These are phyloP conservation scores for Coniella vitis DNA, from an alignment of 2,329 filamentous ascomycete species.

Conservation along the genomic window DNA sequence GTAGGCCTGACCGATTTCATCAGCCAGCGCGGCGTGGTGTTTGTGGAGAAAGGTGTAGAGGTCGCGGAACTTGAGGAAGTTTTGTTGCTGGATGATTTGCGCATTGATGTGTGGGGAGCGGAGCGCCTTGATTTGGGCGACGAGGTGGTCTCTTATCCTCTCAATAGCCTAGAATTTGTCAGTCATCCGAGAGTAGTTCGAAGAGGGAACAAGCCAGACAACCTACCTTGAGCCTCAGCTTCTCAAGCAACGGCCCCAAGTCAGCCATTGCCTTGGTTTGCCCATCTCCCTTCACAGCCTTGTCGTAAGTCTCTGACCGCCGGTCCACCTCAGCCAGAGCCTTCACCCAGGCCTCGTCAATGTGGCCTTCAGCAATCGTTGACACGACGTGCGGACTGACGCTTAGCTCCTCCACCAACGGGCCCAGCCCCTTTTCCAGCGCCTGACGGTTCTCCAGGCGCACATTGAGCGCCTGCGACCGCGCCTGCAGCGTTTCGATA, in stretches of 20 bases:
- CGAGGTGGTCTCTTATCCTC: slow-evolving; percentile 88
- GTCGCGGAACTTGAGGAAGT: slow-evolving; percentile 82
- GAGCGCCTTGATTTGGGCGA: slow-evolving; percentile 88
- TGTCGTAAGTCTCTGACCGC: slow-evolving; percentile 64
- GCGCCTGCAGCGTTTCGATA: slow-evolving; percentile 85
- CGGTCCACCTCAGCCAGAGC: slow-evolving; percentile 78
- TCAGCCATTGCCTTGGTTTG: slow-evolving; percentile 74
- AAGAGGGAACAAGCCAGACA: too few species aligned
- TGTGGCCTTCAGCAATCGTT: slow-evolving; percentile 79
- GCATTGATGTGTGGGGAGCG: slow-evolving; percentile 95
- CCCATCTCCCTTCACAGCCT: slow-evolving; percentile 52
- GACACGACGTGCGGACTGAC: slow-evolving; percentile 77
- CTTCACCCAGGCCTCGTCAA: slow-evolving; percentile 85
- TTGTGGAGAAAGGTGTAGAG: slow-evolving; percentile 78
- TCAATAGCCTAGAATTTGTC: too few species aligned
- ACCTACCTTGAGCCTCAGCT: slow-evolving; percentile 70
- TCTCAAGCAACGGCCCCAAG: slow-evolving; percentile 75
- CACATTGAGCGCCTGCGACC: slow-evolving; percentile 75
- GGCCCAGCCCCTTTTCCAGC: slow-evolving; percentile 80
- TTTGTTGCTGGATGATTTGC: slow-evolving; percentile 92
- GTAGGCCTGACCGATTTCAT: slow-evolving; percentile 88
- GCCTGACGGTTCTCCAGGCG: slow-evolving; percentile 83
- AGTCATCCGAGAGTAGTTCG: too few species aligned
- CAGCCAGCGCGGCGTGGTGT: slow-evolving; percentile 74
- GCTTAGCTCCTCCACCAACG: slow-evolving; percentile 86